phyloP scores from a whole-genome alignment of 495 filamentous ascomycete genomes.

The Penicillium lagena region DNA sequence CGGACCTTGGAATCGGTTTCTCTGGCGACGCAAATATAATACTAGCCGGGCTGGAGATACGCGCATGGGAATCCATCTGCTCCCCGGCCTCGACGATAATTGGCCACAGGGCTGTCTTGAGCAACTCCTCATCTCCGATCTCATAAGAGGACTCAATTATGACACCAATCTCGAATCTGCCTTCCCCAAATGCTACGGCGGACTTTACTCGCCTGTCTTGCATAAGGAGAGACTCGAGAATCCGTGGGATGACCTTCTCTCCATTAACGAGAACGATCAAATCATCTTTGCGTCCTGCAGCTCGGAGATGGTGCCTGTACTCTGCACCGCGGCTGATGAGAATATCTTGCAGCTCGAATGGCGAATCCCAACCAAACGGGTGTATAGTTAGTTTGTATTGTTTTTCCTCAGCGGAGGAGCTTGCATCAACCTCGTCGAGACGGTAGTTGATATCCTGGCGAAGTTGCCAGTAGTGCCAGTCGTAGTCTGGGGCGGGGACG shows the following conservation, averaged over 20 bases:
- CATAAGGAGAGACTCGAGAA: conserved; percentile 20
- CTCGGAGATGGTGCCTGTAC: conserved; percentile 11
- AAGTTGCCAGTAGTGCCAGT: conserved; percentile 28
- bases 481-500: conserved; percentile 15
- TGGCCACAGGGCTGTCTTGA: conserved; percentile 21
- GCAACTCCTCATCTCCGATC: background rate
- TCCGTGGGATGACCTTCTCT: conserved; percentile 27
- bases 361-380: conserved; percentile 16
- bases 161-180: too few species aligned
- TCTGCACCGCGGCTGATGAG: conserved; percentile 10
- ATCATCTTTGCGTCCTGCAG: conserved; percentile 28
- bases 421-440: too few species aligned
- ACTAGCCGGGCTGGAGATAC: conserved; percentile 15
- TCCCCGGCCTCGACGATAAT: conserved; percentile 12
- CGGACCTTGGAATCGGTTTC: conserved; percentile 20
- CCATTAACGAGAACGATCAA: conserved; percentile 31
- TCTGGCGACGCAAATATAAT: conserved; percentile 8
- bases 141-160: too few species aligned
- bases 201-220: conserved; percentile 9
- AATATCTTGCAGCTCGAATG: conserved; percentile 24
- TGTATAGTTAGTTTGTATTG: conserved; percentile 10
- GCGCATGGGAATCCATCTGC: conserved; percentile 22
- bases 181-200: conserved; percentile 11
- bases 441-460: conserved; percentile 14
- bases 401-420: too few species aligned